Conservation (phyloP, 2,329 filamentous ascomycete genomes). For the Fusarium vanettenii region DNA sequence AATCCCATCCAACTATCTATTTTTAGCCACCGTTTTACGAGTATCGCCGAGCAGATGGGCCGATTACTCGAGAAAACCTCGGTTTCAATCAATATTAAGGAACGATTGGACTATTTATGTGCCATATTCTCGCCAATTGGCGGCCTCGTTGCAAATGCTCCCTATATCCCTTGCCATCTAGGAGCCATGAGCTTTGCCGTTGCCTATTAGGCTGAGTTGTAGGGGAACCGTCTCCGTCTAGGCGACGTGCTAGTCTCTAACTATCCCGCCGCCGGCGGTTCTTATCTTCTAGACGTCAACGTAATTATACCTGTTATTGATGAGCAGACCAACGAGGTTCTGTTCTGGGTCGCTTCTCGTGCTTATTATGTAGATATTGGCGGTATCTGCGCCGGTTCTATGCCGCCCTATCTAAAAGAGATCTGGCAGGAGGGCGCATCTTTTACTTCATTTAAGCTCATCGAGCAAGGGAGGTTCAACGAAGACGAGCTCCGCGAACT, state of each 20-base stretch:
- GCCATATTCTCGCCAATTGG: slow-evolving; percentile 81
- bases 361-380: slow-evolving; percentile 86
- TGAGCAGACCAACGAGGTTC: slow-evolving; percentile 66
- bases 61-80: slow-evolving; percentile 81
- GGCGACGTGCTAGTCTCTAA: neutral
- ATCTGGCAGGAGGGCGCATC: neutral
- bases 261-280: neutral
- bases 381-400: slow-evolving; percentile 68
- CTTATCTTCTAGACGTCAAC: neutral
- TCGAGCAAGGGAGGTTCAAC: slow-evolving; percentile 68
- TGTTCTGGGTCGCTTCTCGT: slow-evolving; percentile 83
- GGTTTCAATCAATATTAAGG: slow-evolving; percentile 83
- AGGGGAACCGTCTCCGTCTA: neutral
- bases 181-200: neutral
- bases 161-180: slow-evolving; percentile 57
- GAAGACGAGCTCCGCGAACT: slow-evolving; percentile 79
- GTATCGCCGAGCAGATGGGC: slow-evolving; percentile 86
- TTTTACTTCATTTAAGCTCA: neutral
- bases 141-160: slow-evolving; percentile 80
- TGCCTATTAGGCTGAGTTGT: neutral
- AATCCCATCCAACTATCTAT: slow-evolving; percentile 82
- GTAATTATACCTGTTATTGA: slow-evolving; percentile 71
- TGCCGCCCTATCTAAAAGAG: neutral
- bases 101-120: slow-evolving; percentile 83
- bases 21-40: slow-evolving; percentile 85